Conservation (phyloP, 805 yeast genomes). For the Pichia ethanolica region DNA sequence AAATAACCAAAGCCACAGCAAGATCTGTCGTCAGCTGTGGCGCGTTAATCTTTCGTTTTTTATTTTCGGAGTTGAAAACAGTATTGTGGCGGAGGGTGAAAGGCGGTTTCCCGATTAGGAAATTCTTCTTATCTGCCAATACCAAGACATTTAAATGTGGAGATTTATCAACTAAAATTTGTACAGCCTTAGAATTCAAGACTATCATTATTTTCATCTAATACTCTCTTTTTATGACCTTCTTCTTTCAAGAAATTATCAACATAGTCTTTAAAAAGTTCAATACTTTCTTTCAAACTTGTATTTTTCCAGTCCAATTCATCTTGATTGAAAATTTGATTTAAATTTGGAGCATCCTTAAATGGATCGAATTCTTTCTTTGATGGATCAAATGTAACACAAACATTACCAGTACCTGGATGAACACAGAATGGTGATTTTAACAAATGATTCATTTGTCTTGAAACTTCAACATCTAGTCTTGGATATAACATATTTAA, state of each 20-base stretch:
- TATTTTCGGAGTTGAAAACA: no score
- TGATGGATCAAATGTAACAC: constrained; percentile 73
- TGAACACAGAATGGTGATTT: constrained; percentile 97
- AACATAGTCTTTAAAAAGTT: constrained; percentile 5
- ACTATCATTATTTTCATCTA: background rate
- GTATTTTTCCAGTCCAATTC: constrained; percentile 58
- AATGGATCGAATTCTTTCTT: constrained; percentile 63
- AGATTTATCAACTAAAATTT: no score
- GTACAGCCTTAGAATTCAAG: background rate
- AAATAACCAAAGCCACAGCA: no score
- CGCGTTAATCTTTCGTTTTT: no score
- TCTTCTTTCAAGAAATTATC: constrained; percentile 1
- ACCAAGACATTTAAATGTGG: no score
- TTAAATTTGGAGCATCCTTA: constrained; percentile 64
- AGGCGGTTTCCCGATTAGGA: no score
- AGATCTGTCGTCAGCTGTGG: no score
- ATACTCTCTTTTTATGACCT: constrained; percentile 1
- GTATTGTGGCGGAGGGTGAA: no score
- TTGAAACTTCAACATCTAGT: constrained; percentile 87
- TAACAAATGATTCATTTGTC: constrained; percentile 81
- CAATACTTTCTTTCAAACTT: constrained; percentile 31
- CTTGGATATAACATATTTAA: constrained; percentile 82
- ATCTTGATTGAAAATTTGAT: constrained; percentile 55
- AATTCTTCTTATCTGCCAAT: no score
- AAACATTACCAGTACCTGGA: constrained; percentile 90